Percentiles rank a stretch among this genome's conserved stretches.
phyloP scores from a whole-genome alignment of 2,329 filamentous ascomycete species.

The Drechslerella coelobrocha region DNA sequence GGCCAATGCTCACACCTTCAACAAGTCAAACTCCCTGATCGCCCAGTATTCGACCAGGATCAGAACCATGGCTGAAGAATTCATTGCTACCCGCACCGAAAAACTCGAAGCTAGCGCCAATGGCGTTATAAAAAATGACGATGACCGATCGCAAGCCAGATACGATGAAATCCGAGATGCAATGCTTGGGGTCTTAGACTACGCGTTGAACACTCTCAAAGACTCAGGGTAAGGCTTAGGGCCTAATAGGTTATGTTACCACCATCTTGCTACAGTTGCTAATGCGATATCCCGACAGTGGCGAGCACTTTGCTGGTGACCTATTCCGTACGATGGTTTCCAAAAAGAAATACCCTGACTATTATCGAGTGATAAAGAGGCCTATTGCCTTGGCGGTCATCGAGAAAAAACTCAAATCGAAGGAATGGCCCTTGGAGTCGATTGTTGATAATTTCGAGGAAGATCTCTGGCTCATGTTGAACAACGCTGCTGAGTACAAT shows the following conservation, averaged over 20 bases:
- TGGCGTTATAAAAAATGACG: neutral
- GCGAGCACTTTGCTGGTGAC: conserved; percentile 20
- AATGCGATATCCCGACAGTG: conserved; percentile 12
- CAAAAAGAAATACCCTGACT: conserved; percentile 36
- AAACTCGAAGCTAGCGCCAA: conserved; percentile 5
- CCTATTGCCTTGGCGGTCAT: conserved; percentile 32
- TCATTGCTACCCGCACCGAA: conserved; percentile 9
- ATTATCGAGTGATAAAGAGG: conserved; percentile 34
- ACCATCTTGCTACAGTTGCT: neutral
- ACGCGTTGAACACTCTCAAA: conserved; percentile 19
- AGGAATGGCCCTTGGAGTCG: conserved; percentile 9
- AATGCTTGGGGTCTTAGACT: conserved; percentile 18
- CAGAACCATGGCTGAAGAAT: conserved; percentile 18
- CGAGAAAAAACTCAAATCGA: conserved; percentile 18
- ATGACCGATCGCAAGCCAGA: conserved; percentile 3
- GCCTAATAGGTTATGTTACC: neutral
- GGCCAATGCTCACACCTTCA: conserved; percentile 39
- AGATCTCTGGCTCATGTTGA: conserved; percentile 36
- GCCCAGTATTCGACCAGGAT: conserved; percentile 38
- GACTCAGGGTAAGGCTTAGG: conserved; percentile 25
- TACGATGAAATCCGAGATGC: conserved; percentile 19
- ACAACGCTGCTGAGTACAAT: conserved; percentile 38
- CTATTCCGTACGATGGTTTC: conserved; percentile 21
- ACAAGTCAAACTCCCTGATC: conserved; percentile 39
- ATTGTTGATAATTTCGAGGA: conserved; percentile 28